Conservation (phyloP, 768 basidiomycete species). For the Bullera alba region DNA sequence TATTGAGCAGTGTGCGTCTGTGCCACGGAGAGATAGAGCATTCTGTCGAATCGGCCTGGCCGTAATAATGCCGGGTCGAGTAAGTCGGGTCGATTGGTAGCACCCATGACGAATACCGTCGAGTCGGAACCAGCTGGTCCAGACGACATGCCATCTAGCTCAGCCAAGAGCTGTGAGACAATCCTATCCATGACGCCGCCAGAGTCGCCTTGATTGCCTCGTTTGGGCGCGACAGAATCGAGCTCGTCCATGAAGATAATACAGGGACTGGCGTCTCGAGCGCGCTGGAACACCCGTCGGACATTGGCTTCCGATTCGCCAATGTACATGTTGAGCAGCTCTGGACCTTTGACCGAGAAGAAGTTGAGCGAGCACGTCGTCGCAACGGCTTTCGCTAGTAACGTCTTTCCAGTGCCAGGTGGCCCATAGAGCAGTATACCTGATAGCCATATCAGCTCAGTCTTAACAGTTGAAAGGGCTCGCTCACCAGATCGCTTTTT, state of each 20-base stretch:
- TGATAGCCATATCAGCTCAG: constrained; percentile 36
- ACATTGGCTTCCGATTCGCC: constrained; percentile 74
- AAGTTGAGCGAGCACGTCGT: constrained; percentile 92
- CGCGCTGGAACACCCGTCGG: constrained; percentile 73
- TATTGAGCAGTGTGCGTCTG: constrained; percentile 75
- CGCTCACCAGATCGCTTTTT: constrained; percentile 86
- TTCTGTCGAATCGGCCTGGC: constrained; percentile 89
- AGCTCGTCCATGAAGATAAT: constrained; percentile 96
- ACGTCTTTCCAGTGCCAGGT: constrained; percentile 90
- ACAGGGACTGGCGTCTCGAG: constrained; percentile 85
- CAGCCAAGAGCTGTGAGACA: constrained; percentile 86
- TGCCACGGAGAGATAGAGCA: constrained; percentile 92
- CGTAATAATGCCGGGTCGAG: constrained; percentile 81
- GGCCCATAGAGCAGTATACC: constrained; percentile 90
- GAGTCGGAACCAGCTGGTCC: constrained; percentile 51
- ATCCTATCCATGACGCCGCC: constrained; percentile 98
- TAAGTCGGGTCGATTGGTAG: constrained; percentile 88
- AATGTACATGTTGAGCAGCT: constrained; percentile 95
- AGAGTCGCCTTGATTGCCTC: constrained; percentile 91
- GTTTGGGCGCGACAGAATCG: constrained; percentile 87
- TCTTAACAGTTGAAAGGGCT: constrained; percentile 9
- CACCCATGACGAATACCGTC: constrained; percentile 92
- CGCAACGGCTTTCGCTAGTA: constrained; percentile 92
- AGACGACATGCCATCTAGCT: constrained; percentile 79
- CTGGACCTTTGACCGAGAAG: constrained; percentile 94